Evolutionary conservation across 805 yeast species (phyloP), one percentile per base, ranked within the genome.

Genomic region (Teunomyces gatunensis): DNA sequence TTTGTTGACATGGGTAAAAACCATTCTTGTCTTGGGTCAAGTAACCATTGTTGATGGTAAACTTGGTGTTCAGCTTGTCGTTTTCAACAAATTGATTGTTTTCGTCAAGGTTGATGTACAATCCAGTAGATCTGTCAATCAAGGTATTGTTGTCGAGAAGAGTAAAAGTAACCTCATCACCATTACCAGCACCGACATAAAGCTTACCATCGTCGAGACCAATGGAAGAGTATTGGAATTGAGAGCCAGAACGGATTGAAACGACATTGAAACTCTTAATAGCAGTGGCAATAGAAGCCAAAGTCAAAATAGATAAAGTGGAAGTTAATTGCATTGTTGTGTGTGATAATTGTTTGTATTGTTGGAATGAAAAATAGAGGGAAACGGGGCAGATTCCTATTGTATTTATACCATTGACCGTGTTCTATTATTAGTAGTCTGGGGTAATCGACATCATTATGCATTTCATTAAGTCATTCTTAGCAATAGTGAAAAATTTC

Each of bases 241-340:
- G 45, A 7, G 66, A 54, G 6, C 65, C 69, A 6, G 68, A 63
- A 37, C 58, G 56, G 29, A 63, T 59, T 20, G 58, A 47, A 28
- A 60, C 43, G 13, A 59, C 50, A 21, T 48, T 37, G 46, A 64
- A 54, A 15, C 54, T 44, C 44, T 51, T 54, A 9, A 57, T 61
- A 17, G 68, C 63, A 18, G 56, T 45, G 32, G 65, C 67, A 32
- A 60, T 46, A 25, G 48, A 25, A 46, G 56, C 52, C 27, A 62
- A 32, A 33, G 63, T 46, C 41, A 59, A 47, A 35, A 57, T 46
- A 6, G 63, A 54, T 27, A 61, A 47, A 33, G 60, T 48, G 20
- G 50, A 46, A 18, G 53, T 39, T 23, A 52, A 49, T 49, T 52
- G 52, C 55, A 52, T 52, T 32, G 18, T 32, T 32, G 9, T 32